Percentiles rank a stretch among this genome's conserved stretches.
phyloP scores from a whole-genome alignment of 2,329 filamentous ascomycete genomes.

The Hymenotorrendiella dingleyae region DNA sequence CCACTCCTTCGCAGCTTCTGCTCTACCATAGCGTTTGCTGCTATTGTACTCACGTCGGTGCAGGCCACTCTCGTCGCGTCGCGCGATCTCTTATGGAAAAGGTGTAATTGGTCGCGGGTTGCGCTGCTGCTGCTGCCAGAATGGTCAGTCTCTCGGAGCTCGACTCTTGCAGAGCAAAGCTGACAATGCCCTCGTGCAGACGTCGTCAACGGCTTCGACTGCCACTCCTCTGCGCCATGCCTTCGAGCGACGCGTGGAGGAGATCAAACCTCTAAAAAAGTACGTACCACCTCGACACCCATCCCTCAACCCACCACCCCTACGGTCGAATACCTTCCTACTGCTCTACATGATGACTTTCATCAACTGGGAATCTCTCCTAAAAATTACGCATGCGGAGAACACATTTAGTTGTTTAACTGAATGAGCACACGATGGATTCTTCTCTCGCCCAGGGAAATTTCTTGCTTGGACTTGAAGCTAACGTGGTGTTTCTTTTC shows the following conservation, averaged over 20 bases:
- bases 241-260: conserved; percentile 77
- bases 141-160: conserved; percentile 22
- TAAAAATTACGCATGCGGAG: conserved; percentile 83
- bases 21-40: no score
- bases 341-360: conserved; percentile 67
- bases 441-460: no score
- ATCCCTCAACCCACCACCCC: conserved; percentile 5
- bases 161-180: background rate
- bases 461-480: background rate
- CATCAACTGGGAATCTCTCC: conserved; percentile 99
- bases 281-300: conserved; percentile 43
- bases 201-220: conserved; percentile 49
- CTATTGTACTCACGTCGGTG: conserved; percentile 20
- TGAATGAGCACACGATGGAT: conserved; percentile 39
- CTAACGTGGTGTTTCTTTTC: conserved; percentile 23
- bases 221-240: conserved; percentile 50
- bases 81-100: conserved; percentile 18
- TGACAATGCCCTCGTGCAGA: conserved; percentile 17
- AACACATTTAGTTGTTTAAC: conserved; percentile 75
- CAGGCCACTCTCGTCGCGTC: conserved; percentile 23
- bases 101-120: background rate
- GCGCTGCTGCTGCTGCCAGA: conserved; percentile 17
- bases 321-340: no score
- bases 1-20: no score
- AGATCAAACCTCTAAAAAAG: conserved; percentile 85